Evolutionary conservation across 176 grass and related monocot species (phyloP).

Genomic region (Bolboschoenus planiculmis): DNA sequence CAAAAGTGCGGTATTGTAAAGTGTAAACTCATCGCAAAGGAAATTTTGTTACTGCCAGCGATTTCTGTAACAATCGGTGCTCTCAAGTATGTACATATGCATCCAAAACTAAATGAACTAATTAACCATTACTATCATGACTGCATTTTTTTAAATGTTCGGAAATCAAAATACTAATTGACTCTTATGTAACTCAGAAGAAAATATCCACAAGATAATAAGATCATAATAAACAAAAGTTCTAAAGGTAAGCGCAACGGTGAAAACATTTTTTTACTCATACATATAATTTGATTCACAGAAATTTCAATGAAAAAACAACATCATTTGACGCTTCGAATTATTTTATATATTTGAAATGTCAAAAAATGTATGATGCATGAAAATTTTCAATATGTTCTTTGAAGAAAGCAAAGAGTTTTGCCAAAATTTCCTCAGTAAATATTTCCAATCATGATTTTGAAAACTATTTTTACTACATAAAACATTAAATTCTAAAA

Average conservation of each 20-base stretch:
- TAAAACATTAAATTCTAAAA: neutral
- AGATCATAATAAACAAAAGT: neutral
- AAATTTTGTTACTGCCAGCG: neutral
- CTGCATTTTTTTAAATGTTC: neutral
- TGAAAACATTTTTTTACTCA: neutral
- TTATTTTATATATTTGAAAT: neutral
- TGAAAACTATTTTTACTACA: neutral
- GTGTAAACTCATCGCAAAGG: neutral
- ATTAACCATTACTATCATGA: neutral
- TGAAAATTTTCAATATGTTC: neutral
- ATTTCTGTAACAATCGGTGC: neutral
- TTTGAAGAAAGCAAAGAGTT: neutral
- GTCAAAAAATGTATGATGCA: neutral
- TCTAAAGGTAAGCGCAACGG: neutral
- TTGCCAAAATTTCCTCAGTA: neutral
- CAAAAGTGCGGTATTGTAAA: slow-evolving; percentile 1
- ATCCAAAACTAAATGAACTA: neutral
- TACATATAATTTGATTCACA: neutral
- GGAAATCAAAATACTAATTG: neutral
- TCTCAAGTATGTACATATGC: neutral
- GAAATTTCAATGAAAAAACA: neutral
- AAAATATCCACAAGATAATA: neutral
- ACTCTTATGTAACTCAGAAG: neutral
- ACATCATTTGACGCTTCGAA: neutral
- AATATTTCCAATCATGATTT: neutral